Percentiles rank a stretch among this genome's conserved stretches.
These are phyloP conservation scores for Fusarium sacchari DNA, from an alignment of 2,329 filamentous ascomycete genomes.

Conservation along the genomic window DNA sequence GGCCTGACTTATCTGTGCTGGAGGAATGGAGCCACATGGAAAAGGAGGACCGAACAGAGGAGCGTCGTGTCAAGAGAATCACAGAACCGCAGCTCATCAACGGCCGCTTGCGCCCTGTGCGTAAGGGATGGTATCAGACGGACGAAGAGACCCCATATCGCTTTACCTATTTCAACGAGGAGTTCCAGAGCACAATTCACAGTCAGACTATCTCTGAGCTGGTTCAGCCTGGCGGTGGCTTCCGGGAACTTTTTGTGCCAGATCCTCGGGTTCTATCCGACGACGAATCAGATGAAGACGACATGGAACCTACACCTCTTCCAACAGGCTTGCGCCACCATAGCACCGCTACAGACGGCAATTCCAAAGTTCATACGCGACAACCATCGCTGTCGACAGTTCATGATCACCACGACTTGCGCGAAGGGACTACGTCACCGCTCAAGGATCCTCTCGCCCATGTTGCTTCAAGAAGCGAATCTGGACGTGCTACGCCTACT, in stretches of 20 bases:
- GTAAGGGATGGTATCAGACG: constrained; percentile 83
- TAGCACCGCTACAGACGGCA: constrained; percentile 47
- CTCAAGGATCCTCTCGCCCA: constrained; percentile 45
- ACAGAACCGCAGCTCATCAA: constrained; percentile 94
- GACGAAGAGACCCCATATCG: constrained; percentile 92
- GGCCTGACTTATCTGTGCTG: constrained; percentile 85
- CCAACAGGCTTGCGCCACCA: constrained; percentile 39
- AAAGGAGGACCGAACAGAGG: constrained; percentile 83
- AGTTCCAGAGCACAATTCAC: constrained; percentile 95
- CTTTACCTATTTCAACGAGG: constrained; percentile 99
- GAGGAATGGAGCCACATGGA: constrained; percentile 93
- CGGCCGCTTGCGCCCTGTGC: constrained; percentile 83
- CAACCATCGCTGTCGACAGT: constrained; percentile 55
- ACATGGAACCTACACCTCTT: constrained; percentile 51
- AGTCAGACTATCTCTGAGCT: constrained; percentile 95
- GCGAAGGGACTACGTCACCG: constrained; percentile 45
- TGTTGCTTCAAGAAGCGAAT: constrained; percentile 48
- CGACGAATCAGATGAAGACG: constrained; percentile 75
- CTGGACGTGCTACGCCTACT: constrained; percentile 60
- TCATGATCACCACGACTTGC: constrained; percentile 33
- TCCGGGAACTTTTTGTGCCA: constrained; percentile 89
- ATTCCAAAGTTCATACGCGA: constrained; percentile 57
- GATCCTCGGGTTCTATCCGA: constrained; percentile 82
- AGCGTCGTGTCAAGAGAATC: constrained; percentile 87
- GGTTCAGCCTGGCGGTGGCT: constrained; percentile 83